These are phyloP conservation scores for Umbelopsis sp. DNA, from an alignment of 371 early-diverging fungal genomes.

Conservation along the genomic window DNA sequence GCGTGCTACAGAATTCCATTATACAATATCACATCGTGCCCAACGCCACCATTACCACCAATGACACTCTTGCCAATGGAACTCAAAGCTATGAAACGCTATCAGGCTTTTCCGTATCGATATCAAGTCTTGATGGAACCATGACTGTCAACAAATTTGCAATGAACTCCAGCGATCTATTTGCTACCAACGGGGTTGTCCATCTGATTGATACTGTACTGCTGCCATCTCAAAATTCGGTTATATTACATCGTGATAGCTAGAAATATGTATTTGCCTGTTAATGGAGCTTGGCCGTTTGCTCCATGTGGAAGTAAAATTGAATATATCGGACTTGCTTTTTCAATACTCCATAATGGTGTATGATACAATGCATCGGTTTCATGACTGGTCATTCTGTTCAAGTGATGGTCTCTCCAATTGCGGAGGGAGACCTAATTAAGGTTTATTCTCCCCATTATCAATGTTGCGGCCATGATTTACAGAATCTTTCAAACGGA, in stretches of 20 bases:
- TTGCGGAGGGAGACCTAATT: too few relatives aligned
- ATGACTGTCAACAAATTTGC: background rate
- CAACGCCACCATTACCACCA: background rate
- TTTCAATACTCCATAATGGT: too few relatives aligned
- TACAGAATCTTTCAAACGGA: constrained; percentile 5
- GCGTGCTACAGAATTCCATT: background rate
- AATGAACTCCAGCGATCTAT: background rate
- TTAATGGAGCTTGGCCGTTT: background rate
- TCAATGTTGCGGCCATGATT: background rate
- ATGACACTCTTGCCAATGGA: background rate
- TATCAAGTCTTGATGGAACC: background rate
- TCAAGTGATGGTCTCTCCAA: too few relatives aligned
- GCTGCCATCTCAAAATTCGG: background rate
- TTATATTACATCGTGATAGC: background rate
- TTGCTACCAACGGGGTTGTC: background rate
- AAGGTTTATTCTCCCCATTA: background rate
- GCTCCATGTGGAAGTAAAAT: too few relatives aligned
- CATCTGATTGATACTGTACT: background rate
- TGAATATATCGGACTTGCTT: too few relatives aligned
- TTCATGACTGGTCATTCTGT: too few relatives aligned
- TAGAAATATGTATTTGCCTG: background rate
- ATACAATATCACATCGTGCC: constrained; percentile 12
- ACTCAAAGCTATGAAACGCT: background rate
- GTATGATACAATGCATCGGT: too few relatives aligned
- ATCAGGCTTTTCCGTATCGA: background rate